Evolutionary conservation across 2,329 filamentous ascomycete species (phyloP), one percentile per base, ranked within the genome.

Genomic region (Ploettnerulaceae sp.): DNA sequence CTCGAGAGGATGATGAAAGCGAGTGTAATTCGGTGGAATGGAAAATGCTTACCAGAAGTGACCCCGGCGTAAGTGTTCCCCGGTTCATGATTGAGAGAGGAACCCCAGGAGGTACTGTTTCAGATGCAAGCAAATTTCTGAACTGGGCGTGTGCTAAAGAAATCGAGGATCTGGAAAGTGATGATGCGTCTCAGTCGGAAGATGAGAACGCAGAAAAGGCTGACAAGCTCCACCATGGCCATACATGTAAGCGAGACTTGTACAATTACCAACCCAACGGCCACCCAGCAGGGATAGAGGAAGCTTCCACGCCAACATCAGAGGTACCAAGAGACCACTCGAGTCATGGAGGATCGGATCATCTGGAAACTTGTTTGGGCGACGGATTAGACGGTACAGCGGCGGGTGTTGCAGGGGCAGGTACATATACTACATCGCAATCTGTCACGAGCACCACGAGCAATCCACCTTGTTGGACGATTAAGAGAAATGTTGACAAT

Each of bases 31-130:
- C 82, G 0, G 75, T 87, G 1, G 82, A 86, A 61, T 87, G 83
- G 83, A 81, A 85, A 47, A 86, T 86, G 83, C 74, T 87, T 33
- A 86, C 82, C 4, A 68, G 83, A 42, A 83, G 79, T 63, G 82
- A 86, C 59, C 82, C 83, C n/a, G 83, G 83, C 20, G 83, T 83
- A 21, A 84, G 75, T 43, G 83, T 86, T 18, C 83, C 83, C 3
- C 72, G 80, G 21, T 87, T 84, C 66, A 79, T 87, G 75, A 80
- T 86, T 17, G 83, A 86, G 57, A 71, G 82, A 57, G 81, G 80
- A 17, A 86, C 83, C 0, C 82, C 83, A 1, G 41, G 70, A 18
- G 79, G 79, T 34, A 85, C 86, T 54, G 73, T 82, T 14, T 65
- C 69, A 7, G 83, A 86, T 63, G 78, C 82, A 0, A 71, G 71